Percentiles rank a stretch among this genome's conserved stretches.
Evolutionary conservation across 169 alveolate genomes (phyloP).

Genomic region (Plasmodium reichenowi): DNA sequence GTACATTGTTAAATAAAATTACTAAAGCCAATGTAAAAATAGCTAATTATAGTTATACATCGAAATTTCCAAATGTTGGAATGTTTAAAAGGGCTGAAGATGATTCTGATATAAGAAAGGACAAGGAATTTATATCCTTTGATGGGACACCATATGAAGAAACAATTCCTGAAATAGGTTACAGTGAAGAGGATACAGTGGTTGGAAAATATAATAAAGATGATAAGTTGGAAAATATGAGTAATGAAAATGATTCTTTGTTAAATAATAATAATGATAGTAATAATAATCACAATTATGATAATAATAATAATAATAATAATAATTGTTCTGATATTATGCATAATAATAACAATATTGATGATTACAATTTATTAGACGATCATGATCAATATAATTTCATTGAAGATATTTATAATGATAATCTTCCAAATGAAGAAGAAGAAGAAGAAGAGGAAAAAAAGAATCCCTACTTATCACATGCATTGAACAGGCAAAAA

Average conservation of each 20-base stretch:
- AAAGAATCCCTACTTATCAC: neutral
- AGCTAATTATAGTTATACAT: slow-evolving; percentile 76
- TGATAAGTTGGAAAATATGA: neutral
- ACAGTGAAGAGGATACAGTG: neutral
- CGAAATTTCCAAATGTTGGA: slow-evolving; percentile 73
- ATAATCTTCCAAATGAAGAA: slow-evolving; percentile 1
- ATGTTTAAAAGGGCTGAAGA: slow-evolving; percentile 21
- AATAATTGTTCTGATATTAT: neutral
- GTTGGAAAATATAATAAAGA: neutral
- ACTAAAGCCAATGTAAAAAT: slow-evolving; percentile 66
- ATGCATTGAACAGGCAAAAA: neutral
- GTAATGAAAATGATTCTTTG: neutral
- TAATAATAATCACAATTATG: too few species aligned
- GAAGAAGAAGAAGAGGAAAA: too few species aligned
- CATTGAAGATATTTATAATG: neutral
- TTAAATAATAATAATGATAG: too few species aligned
- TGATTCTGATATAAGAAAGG: neutral
- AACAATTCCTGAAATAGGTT: neutral
- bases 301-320: too few species aligned
- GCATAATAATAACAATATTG: neutral
- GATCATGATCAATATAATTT: too few species aligned
- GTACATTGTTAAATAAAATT: slow-evolving; percentile 58
- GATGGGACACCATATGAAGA: neutral
- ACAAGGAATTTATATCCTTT: too few species aligned
- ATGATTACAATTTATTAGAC: neutral